Conservation (phyloP, 169 alveolate genomes). For the Eimeria sp. region DNA sequence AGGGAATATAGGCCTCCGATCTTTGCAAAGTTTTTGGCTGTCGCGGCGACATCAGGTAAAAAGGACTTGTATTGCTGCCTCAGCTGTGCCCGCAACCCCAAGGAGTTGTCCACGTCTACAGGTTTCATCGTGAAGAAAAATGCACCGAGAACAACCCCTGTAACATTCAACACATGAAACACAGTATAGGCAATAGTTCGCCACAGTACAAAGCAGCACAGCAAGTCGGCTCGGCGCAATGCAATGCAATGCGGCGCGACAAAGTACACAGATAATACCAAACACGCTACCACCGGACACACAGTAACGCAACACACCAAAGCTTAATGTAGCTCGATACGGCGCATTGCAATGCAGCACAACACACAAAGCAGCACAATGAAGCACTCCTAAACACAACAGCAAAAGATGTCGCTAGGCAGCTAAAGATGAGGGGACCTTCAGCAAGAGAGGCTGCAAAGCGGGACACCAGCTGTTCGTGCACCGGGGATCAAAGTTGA, state of each 20-base stretch:
- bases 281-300: background rate
- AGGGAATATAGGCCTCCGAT: conserved; percentile 89
- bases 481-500: background rate
- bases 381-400: background rate
- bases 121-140: conserved; percentile 85
- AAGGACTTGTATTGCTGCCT: conserved; percentile 82
- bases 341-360: background rate
- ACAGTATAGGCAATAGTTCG: no score
- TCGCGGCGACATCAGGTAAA: conserved; percentile 73
- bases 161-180: background rate
- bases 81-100: conserved; percentile 82
- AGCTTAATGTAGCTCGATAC: background rate
- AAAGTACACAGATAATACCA: background rate
- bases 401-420: background rate
- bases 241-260: background rate
- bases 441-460: background rate
- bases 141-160: conserved; percentile 84
- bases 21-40: conserved; percentile 84
- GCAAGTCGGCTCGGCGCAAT: background rate
- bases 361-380: background rate
- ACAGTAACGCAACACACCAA: background rate
- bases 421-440: background rate
- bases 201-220: background rate
- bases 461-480: background rate
- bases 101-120: conserved; percentile 83